Percentiles rank a stretch among this genome's conserved stretches.
phyloP scores from a whole-genome alignment of 495 filamentous ascomycete species.

The Penicillium turbatum region DNA sequence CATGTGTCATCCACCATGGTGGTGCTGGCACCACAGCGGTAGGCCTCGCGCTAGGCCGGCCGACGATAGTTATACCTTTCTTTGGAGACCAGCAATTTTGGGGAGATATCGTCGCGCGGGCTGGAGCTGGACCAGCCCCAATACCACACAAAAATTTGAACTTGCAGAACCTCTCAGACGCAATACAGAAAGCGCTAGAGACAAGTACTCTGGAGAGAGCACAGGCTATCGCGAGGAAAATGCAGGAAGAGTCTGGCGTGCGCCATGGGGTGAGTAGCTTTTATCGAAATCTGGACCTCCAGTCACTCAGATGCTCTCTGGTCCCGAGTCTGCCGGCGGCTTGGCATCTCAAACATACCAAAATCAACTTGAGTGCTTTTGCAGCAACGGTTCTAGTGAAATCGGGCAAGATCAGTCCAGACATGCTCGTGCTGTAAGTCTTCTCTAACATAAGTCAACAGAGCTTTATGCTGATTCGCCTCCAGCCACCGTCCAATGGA shows the following conservation, averaged over 20 bases:
- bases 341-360: constrained; percentile 63
- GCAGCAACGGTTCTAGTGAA: constrained; percentile 62
- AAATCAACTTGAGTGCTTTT: constrained; percentile 62
- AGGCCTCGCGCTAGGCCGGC: constrained; percentile 62
- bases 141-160: constrained; percentile 68
- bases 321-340: constrained; percentile 62
- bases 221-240: constrained; percentile 52
- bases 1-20: constrained; percentile 75
- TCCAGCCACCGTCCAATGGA: constrained; percentile 60
- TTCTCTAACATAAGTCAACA: too few relatives aligned
- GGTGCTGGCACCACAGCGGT: constrained; percentile 79
- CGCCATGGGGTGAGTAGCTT: constrained; percentile 63
- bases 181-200: constrained; percentile 55
- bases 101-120: constrained; percentile 68
- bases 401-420: constrained; percentile 55
- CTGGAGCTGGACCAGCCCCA: constrained; percentile 67
- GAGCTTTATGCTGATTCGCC: too few relatives aligned
- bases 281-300: constrained; percentile 59
- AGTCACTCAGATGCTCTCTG: constrained; percentile 58
- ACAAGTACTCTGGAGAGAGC: constrained; percentile 55
- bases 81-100: constrained; percentile 86
- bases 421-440: constrained; percentile 62
- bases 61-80: constrained; percentile 76
- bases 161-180: constrained; percentile 55
- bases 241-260: constrained; percentile 61